Base-by-base conservation (phyloP, 345 rosid genomes). In the Anastatica hierochuntica region DNA sequence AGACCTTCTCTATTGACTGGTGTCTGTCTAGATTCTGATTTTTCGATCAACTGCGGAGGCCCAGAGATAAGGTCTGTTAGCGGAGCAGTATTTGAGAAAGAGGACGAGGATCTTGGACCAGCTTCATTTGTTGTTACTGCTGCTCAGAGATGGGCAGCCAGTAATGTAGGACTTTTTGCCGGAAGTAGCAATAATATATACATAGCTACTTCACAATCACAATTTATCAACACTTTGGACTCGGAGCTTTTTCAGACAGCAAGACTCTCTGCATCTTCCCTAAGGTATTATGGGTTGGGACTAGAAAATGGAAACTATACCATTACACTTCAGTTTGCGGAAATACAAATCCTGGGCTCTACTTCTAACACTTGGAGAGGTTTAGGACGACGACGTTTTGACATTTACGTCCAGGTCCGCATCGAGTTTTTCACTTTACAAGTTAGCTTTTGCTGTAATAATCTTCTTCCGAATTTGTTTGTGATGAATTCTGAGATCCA, bases 1-100 rank as follows among this genome's bases (percentile, higher is more conserved):
- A 14, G 34, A 9, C 6, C 19, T 58, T 18, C 1, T 3, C 15
- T 21, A 6, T 37, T 60, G 14, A 31, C 17, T 41, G 12, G 40
- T 39, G 41, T 55, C 14, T 39, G 41, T 55, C 14, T 70, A 84
- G 97, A 82, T 74, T 76, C 39, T 34, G 60, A 66, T 16, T 82
- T 88, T 49, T 51, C 86, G 1, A 57, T 82, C 33, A 84, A 88
- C 49, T 74, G 78, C 37, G 87, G 95, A 34, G 97, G 95, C 65
- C 82, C 77, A 50, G 59, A 46, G 61, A 68, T 72, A 53, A 66
- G 38, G 16, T 72, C 81, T 6, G 69, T 70, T 7, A 54, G 41
- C 35, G 50, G 66, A 39, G 64, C 60, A 13, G 21, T 53, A 38
- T 84, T 56, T 35, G 88, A 87, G 62, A 69, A 44, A 31, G 90